phyloP scores from a whole-genome alignment of 2,329 filamentous ascomycete species.

The Polychaeton citri region DNA sequence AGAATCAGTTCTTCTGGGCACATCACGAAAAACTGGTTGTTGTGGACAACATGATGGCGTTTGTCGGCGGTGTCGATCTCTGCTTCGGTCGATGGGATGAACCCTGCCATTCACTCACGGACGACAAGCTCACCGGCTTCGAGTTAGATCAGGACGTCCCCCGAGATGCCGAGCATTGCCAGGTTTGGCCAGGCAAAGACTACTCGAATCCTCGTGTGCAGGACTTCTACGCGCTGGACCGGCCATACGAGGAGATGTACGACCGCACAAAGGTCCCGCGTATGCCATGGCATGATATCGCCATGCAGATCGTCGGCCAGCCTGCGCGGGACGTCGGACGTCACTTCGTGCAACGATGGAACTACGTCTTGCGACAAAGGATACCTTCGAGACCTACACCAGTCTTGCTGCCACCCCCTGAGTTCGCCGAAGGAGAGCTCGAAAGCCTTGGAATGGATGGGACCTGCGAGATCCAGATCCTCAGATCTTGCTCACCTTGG shows the following conservation, averaged over 20 bases:
- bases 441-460: slow-evolving; percentile 79
- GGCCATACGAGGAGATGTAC: slow-evolving; percentile 98
- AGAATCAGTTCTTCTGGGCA: slow-evolving; percentile 98
- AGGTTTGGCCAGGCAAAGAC: slow-evolving; percentile 94
- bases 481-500: slow-evolving; percentile 83
- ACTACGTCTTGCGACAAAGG: slow-evolving; percentile 83
- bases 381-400: slow-evolving; percentile 89
- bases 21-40: slow-evolving; percentile 98
- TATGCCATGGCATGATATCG: slow-evolving; percentile 98
- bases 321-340: slow-evolving; percentile 86
- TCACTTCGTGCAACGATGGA: slow-evolving; percentile 97
- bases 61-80: slow-evolving; percentile 88
- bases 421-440: slow-evolving; percentile 75
- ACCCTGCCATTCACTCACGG: slow-evolving; percentile 76
- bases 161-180: slow-evolving; percentile 85
- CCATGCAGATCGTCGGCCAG: slow-evolving; percentile 95
- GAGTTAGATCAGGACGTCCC: slow-evolving; percentile 59
- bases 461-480: slow-evolving; percentile 90
- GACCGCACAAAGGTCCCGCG: slow-evolving; percentile 75
- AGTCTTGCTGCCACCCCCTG: slow-evolving; percentile 83
- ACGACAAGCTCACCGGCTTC: slow-evolving; percentile 92
- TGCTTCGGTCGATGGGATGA: slow-evolving; percentile 98
- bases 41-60: slow-evolving; percentile 89
- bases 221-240: slow-evolving; percentile 85
- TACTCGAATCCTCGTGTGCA: slow-evolving; percentile 94